These are phyloP conservation scores for Paspalum notatum DNA, from an alignment of 176 grass and related monocot genomes.

Conservation along the genomic window DNA sequence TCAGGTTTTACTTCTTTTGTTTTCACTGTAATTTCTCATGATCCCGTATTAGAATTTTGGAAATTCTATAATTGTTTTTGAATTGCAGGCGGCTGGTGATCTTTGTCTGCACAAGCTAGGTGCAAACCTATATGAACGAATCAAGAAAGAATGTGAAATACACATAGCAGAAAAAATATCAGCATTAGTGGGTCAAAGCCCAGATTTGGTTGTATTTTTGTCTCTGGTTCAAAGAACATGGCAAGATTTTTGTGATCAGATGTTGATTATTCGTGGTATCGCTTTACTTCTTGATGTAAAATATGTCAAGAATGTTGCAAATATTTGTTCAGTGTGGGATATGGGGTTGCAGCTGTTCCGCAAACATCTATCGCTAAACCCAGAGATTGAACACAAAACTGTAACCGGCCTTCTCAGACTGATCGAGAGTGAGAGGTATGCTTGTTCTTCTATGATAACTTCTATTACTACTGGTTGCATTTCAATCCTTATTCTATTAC, in stretches of 20 bases:
- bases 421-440: conserved; percentile 97
- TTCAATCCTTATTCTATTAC: neutral
- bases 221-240: conserved; percentile 88
- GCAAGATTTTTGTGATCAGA: conserved; percentile 99
- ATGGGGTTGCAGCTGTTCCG: conserved; percentile 95
- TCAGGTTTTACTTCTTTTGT: conserved; percentile 63
- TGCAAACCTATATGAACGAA: conserved; percentile 77
- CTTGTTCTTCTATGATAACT: conserved; percentile 11
- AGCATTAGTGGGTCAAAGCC: conserved; percentile 87
- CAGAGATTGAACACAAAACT: conserved; percentile 87
- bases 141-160: conserved; percentile 93
- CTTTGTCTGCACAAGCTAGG: conserved; percentile 93
- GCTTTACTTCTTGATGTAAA: conserved; percentile 97
- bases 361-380: conserved; percentile 70
- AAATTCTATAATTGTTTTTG: conserved; percentile 21
- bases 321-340: conserved; percentile 88
- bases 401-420: conserved; percentile 95
- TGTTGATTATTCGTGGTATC: conserved; percentile 98
- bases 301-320: conserved; percentile 91
- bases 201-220: conserved; percentile 96
- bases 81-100: conserved; percentile 75
- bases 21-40: conserved; percentile 14
- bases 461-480: conserved; percentile 22
- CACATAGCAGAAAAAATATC: conserved; percentile 85
- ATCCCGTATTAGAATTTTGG: conserved; percentile 38